These are phyloP conservation scores for Remersonia thermophila DNA, from an alignment of 2,329 filamentous ascomycete genomes.

Conservation along the genomic window DNA sequence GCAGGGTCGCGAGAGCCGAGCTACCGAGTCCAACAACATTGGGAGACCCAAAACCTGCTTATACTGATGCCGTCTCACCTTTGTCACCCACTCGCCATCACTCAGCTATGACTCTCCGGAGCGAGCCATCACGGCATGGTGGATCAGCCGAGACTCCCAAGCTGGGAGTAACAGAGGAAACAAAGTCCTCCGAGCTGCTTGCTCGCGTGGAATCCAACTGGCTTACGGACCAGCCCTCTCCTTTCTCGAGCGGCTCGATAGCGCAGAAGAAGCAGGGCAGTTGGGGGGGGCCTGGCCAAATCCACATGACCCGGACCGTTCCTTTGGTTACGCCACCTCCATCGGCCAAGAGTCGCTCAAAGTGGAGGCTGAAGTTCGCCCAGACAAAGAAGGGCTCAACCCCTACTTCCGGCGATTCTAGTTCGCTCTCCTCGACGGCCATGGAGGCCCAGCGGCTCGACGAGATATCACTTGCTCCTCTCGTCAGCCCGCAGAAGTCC, in stretches of 20 bases:
- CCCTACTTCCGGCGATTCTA: slow-evolving; percentile 23
- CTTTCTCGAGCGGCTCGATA: slow-evolving; percentile 4
- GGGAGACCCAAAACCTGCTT: background rate
- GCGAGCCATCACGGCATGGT: slow-evolving; percentile 3
- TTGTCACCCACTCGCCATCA: slow-evolving; percentile 5
- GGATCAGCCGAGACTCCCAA: background rate
- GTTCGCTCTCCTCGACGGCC: slow-evolving; percentile 25
- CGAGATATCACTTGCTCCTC: slow-evolving; percentile 25
- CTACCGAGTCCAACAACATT: slow-evolving; percentile 2
- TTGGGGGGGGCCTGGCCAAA: background rate
- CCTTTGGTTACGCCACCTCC: slow-evolving; percentile 3
- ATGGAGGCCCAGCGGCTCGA: slow-evolving; percentile 25
- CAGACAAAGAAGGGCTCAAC: slow-evolving; percentile 18
- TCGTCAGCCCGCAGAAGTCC: slow-evolving; percentile 20
- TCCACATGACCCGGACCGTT: slow-evolving; percentile 5
- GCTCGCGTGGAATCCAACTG: slow-evolving; percentile 3
- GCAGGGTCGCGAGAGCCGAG: background rate
- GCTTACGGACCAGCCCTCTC: slow-evolving; percentile 6
- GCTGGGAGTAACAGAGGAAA: background rate
- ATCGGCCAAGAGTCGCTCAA: slow-evolving; percentile 19
- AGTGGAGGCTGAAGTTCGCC: slow-evolving; percentile 21
- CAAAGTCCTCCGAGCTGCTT: background rate
- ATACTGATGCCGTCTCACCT: slow-evolving; percentile 4
- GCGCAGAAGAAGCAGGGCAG: slow-evolving; percentile 1
- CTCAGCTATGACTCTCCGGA: slow-evolving; percentile 1